phyloP scores from a whole-genome alignment of 192 early-diverging fungal genomes.

The Backusella parvicylindrica region DNA sequence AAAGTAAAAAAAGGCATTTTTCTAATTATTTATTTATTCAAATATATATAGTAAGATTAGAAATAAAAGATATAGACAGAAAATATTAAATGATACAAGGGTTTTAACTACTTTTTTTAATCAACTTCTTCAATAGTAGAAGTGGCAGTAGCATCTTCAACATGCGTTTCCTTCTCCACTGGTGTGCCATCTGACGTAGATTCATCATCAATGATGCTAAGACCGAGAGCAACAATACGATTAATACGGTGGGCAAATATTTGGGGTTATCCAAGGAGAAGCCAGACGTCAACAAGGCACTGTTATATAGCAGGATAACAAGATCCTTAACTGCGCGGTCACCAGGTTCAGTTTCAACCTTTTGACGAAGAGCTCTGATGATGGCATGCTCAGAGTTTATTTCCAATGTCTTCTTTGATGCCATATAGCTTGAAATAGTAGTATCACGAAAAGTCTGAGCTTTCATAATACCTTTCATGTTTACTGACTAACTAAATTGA shows the following conservation, averaged over 20 bases:
- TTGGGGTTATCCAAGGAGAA: slow-evolving; percentile 96
- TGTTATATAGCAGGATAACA: slow-evolving; percentile 91
- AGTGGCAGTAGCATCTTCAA: neutral
- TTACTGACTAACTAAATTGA: slow-evolving; percentile 99
- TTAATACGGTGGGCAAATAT: slow-evolving; percentile 91
- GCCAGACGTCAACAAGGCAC: slow-evolving; percentile 92
- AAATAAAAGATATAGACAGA: neutral
- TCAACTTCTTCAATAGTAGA: neutral
- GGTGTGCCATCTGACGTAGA: neutral
- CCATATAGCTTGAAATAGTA: slow-evolving; percentile 98
- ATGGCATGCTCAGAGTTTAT: slow-evolving; percentile 95
- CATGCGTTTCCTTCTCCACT: neutral
- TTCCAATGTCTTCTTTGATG: slow-evolving; percentile 98
- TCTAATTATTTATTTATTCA: too few species aligned
- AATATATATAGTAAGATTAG: neutral
- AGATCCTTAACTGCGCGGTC: slow-evolving; percentile 99
- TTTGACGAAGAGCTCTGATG: slow-evolving; percentile 89
- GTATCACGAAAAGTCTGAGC: slow-evolving; percentile 98
- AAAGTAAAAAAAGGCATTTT: neutral
- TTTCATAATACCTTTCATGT: slow-evolving; percentile 99
- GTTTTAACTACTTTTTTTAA: neutral
- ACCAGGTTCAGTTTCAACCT: slow-evolving; percentile 84
- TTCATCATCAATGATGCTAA: slow-evolving; percentile 78
- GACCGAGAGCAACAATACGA: slow-evolving; percentile 98
- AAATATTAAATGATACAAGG: neutral